Base-by-base conservation (phyloP, 371 early-diverging fungal species). In the Furculomyces boomerangus region DNA sequence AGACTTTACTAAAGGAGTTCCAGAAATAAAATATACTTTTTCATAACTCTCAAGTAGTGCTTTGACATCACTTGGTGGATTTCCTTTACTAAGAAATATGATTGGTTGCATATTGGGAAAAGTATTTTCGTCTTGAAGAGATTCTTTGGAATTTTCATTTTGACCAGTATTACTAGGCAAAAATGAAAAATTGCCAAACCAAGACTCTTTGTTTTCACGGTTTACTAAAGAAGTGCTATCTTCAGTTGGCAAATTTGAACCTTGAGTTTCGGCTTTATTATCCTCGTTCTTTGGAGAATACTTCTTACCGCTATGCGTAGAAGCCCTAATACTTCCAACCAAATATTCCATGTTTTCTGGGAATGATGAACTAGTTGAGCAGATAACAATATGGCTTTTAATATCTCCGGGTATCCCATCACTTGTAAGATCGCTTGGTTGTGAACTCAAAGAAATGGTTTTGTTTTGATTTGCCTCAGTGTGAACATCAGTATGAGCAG, bases 1-100 rank as follows among this genome's bases (percentile, higher is more conserved):
- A 16, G 64, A 58, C 20, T 81, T 62, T n/a, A 59, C 45, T 54
- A 83, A 61, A 20, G 83, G 73, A 20, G 73, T 71, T 8, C 84
- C 84, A 28, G 56, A 10, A 26, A 84, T 67, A 26, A 77, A 58
- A 51, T 72, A 68, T 0, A 84, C 65, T 31, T 68, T 59, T 47
- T 66, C 66, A 53, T 77, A 77, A 30, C 60, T 59, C 56, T 60
- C 57, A 54, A 79, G 59, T 31, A 70, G 61, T 3, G 56, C 60
- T 48, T 59, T 57, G 30, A 67, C 58, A 24, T 56, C 61, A 10
- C 44, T 53, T 18, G 56, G 53, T 10, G 80, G 80, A 30, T 61
- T 63, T 8, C 57, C 65, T 0, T 64, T 58, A 44, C 72, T 66
- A 54, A 83, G 67, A 46, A 83, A 71, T 24, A 83, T 79, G 16